Evolutionary conservation across 805 yeast genomes (phyloP).

Genomic region (Saccharomycopsis fodiens): DNA sequence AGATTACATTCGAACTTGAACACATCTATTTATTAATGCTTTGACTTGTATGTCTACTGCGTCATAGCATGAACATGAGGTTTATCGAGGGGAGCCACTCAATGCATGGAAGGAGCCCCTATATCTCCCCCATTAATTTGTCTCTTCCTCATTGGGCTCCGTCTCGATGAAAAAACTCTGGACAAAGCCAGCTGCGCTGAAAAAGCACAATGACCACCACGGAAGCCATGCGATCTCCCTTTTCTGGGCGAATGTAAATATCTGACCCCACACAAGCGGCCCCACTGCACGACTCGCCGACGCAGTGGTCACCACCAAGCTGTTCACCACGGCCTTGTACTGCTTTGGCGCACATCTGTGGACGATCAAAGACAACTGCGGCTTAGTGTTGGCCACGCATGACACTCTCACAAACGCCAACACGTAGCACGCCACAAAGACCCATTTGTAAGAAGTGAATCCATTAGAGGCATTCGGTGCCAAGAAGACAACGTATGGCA

Average conservation of each 20-base stretch:
- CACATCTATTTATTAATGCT: too few relatives aligned
- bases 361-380: slow-evolving; percentile 37
- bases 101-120: too few relatives aligned
- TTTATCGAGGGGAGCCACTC: too few relatives aligned
- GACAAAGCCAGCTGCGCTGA: slow-evolving; percentile 6
- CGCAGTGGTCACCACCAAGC: slow-evolving; percentile 36
- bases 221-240: slow-evolving; percentile 19
- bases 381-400: slow-evolving; percentile 34
- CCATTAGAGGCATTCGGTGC: slow-evolving; percentile 22
- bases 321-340: slow-evolving; percentile 41
- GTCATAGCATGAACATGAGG: too few relatives aligned
- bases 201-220: slow-evolving; percentile 29
- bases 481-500: slow-evolving; percentile 38
- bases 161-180: slow-evolving; percentile 7
- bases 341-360: slow-evolving; percentile 39
- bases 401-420: slow-evolving; percentile 24
- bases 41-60: too few relatives aligned
- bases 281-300: slow-evolving; percentile 43
- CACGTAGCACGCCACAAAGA: slow-evolving; percentile 12
- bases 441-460: slow-evolving; percentile 1
- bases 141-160: neutral
- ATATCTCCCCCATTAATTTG: too few relatives aligned
- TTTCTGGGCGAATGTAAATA: slow-evolving; percentile 24
- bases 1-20: too few relatives aligned
- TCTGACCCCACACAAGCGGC: slow-evolving; percentile 40